Evolutionary conservation across 345 rosid genomes (phyloP), one percentile per base, ranked within the genome.

Genomic region (Camelina laxa): DNA sequence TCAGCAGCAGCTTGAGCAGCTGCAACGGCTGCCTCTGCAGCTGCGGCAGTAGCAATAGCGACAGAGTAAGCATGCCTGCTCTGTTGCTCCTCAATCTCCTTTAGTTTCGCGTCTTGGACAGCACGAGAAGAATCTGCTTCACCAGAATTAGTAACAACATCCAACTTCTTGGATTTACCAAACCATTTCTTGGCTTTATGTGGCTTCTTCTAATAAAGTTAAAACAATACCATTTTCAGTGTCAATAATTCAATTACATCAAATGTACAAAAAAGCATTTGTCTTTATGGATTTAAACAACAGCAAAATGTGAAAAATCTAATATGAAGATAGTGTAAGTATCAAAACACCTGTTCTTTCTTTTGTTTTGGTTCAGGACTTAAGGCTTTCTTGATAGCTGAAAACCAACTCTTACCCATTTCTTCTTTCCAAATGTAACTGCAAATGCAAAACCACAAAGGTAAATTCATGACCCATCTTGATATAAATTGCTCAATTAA

Each of bases 361-460:
- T 80, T 79, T 35, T 77, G 84, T 79, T 85, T 87, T 20, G 90
- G 66, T 14, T 73, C 81, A 20, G 87, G 79, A 73, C 78, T 85
- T 30, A 93, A 80, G 47, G 81, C 90, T 82, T 85, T 93, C 91
- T 80, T 93, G 74, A 93, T 81, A 56, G 83, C 88, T 51, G 87
- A 80, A 63, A 93, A 93, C 98, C 98, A 93, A 66, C 70, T 73
- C 78, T 85, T 89, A 70, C 96, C 97, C 98, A 93, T 93, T 58
- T 48, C 45, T 7, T 6, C 10, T 27, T 36, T 50, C 16, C 31
- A 44, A 39, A 76, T 16, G 0, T 16, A 17, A 39, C 80, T 77
- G 80, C 42, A 77, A 71, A 24, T 36, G 16, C 62, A 70, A 38
- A 19, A 45, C 5, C 8, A 0, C 30, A 66, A n/a, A 47, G 41